Evolutionary conservation across 345 rosid genomes (phyloP).

Genomic region (Salix exigua): DNA sequence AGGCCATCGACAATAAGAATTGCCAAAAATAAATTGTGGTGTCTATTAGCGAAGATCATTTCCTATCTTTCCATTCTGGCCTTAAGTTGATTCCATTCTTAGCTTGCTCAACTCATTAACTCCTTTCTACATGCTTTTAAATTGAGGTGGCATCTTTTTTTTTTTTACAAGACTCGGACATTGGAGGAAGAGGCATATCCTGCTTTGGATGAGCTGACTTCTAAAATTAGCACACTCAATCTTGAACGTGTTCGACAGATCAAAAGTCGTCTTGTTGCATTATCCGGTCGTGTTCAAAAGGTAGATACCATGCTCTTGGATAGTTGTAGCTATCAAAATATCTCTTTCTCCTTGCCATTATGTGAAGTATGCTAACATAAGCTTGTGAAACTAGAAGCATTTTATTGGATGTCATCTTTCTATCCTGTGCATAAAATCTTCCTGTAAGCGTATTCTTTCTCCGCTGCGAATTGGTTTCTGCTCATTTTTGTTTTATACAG

Average conservation of each 20-base stretch:
- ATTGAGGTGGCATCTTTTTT: neutral
- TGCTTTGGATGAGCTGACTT: conserved; percentile 72
- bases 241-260: conserved; percentile 73
- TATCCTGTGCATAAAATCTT: neutral
- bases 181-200: conserved; percentile 80
- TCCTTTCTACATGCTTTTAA: neutral
- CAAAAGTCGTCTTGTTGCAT: conserved; percentile 67
- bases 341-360: too few species aligned
- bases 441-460: neutral
- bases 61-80: neutral
- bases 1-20: neutral
- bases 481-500: neutral
- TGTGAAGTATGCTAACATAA: neutral
- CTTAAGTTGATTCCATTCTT: too few species aligned
- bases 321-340: neutral
- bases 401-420: neutral
- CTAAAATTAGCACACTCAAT: conserved; percentile 72
- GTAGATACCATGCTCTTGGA: conserved; percentile 22
- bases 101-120: too few species aligned
- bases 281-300: conserved; percentile 77
- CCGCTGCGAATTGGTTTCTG: neutral
- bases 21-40: neutral
- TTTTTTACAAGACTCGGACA: conserved; percentile 41
- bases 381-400: too few species aligned
- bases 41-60: neutral